Evolutionary conservation across 306 rosid genomes (phyloP), one percentile per base, ranked within the genome.

Genomic region (Styphnolobium japonicum): DNA sequence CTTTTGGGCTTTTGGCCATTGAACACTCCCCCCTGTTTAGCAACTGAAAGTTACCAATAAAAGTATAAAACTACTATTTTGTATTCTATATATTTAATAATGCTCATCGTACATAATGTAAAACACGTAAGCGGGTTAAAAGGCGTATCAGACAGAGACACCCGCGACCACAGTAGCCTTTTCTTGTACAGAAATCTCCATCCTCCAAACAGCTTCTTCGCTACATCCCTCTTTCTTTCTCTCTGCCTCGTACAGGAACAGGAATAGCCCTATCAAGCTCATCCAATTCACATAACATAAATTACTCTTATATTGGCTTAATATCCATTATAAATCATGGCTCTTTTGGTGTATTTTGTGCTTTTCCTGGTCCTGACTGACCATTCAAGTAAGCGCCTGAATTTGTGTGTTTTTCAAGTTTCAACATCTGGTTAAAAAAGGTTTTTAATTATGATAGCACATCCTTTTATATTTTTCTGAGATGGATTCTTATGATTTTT

Each of bases 381-480:
- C 70, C 89, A 73, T 57, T 93, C 98, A 83, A 90, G 98, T 93
- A 93, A 91, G 95, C 75, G 12, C 29, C 70, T 63, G 10, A 8
- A 11, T 73, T 67, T 14, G 0, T 22, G 14, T 7, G 1, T 71
- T 46, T 29, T 10, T 49, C 4, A 49, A 37, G 67, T 69, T 57
- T 78, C 71, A 42, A 18, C 40, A 48, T 33, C n/a, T 77, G 34
- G 23, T 49, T 70, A 15, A 53, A 70, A 36, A 71, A 15, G 9
- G 11, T 2, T 60, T 57, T 6, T 3, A 14, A 48, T 43, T 6
- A 15, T 63, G 73, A 12, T 4, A 10, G 51, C 37, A 19, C 67
- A 34, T 10, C 16, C 45, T 15, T 74, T 46, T 67, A 0, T 15
- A 7, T n/a, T 68, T 62, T 52, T 40, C 18, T 43, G 63, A 42